Percentiles rank a stretch among this genome's conserved stretches.
Conservation (phyloP, 2,329 filamentous ascomycete species). For the Furcasterigmium sp. region DNA sequence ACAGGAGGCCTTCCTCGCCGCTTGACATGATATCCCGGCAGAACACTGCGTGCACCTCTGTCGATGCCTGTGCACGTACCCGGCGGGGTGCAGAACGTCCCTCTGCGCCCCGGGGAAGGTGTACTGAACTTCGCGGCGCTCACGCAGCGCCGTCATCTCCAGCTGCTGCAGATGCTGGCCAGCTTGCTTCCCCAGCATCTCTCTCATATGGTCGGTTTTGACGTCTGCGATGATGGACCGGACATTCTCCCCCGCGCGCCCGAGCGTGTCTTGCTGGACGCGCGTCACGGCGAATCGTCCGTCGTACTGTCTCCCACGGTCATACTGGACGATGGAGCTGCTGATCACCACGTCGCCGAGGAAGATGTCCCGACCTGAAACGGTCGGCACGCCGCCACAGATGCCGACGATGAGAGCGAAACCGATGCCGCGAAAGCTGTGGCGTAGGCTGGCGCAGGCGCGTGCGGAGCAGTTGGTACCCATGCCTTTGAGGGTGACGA, state of each 20-base stretch:
- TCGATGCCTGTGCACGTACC: conserved; percentile 26
- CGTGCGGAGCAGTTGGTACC: conserved; percentile 21
- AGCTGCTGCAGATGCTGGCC: background rate
- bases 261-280: conserved; percentile 16
- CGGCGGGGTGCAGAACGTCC: conserved; percentile 23
- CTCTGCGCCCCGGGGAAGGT: conserved; percentile 17
- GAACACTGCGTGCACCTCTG: background rate
- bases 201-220: background rate
- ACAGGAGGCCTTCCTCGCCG: conserved; percentile 11
- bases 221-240: background rate
- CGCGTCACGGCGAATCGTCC: conserved; percentile 17
- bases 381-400: conserved; percentile 29
- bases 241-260: background rate
- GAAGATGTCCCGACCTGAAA: background rate
- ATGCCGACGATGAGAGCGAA: conserved; percentile 31
- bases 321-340: conserved; percentile 20
- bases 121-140: conserved; percentile 9
- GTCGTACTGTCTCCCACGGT: conserved; percentile 19
- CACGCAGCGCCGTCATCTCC: conserved; percentile 4
- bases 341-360: conserved; percentile 29
- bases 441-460: conserved; percentile 19
- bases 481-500: conserved; percentile 19
- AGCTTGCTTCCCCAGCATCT: background rate
- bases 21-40: conserved; percentile 12
- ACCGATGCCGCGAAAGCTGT: conserved; percentile 25